These are phyloP conservation scores for Cymbopogon citratus DNA, from an alignment of 176 grass and related monocot genomes.

Conservation along the genomic window DNA sequence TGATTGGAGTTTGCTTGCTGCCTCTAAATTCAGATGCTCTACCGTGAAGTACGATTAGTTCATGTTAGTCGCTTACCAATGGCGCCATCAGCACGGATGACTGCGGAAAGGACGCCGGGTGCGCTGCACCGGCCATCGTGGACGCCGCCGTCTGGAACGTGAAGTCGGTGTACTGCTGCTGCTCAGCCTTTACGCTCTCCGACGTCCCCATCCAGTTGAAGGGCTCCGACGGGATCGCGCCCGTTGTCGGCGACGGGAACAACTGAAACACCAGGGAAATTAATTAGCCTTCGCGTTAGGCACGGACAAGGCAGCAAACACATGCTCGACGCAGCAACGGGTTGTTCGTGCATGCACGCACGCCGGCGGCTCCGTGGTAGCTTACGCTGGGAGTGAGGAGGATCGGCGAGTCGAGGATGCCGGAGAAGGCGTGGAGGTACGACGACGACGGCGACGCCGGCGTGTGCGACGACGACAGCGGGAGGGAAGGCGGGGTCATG, in stretches of 20 bases:
- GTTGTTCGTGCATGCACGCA: neutral
- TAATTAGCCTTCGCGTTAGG: neutral
- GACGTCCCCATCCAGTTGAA: slow-evolving; percentile 53
- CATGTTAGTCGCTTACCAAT: slow-evolving; percentile 25
- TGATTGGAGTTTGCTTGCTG: neutral
- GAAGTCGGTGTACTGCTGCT: slow-evolving; percentile 50
- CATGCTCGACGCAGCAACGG: neutral
- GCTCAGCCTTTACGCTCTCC: slow-evolving; percentile 46
- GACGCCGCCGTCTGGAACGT: slow-evolving; percentile 52
- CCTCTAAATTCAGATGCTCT: neutral
- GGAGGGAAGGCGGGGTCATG: slow-evolving; percentile 52
- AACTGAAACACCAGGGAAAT: slow-evolving; percentile 33
- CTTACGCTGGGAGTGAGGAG: slow-evolving; percentile 76
- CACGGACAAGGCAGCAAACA: neutral
- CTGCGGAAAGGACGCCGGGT: slow-evolving; percentile 11
- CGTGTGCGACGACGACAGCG: slow-evolving; percentile 21
- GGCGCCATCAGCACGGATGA: slow-evolving; percentile 27
- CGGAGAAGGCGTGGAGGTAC: slow-evolving; percentile 42
- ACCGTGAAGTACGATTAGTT: neutral
- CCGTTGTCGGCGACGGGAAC: slow-evolving; percentile 71
- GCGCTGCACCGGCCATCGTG: neutral
- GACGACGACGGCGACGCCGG: slow-evolving; percentile 52
- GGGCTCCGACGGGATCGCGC: slow-evolving; percentile 46
- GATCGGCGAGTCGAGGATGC: slow-evolving; percentile 69
- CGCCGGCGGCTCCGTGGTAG: neutral